phyloP scores from a whole-genome alignment of 192 early-diverging fungal genomes.

The Chytriomyces hyalinus region DNA sequence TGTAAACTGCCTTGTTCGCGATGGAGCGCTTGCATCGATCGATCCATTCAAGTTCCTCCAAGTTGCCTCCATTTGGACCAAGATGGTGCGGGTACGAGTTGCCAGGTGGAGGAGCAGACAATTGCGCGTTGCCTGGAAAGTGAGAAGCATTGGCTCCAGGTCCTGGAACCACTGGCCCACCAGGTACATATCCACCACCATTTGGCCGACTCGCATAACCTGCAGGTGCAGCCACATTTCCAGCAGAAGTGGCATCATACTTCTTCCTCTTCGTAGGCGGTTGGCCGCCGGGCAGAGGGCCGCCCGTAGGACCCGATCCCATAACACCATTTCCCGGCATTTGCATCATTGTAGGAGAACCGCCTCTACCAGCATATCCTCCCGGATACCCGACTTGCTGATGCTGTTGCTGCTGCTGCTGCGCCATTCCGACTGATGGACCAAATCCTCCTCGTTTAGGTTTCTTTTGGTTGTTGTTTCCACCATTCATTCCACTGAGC shows the following conservation, averaged over 20 bases:
- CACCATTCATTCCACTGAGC: not conserved
- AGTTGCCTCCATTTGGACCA: slow-evolving; percentile 27
- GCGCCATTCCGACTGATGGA: not conserved
- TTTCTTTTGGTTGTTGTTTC: not conserved
- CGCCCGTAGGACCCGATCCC: too few relatives aligned
- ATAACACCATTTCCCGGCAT: too few relatives aligned
- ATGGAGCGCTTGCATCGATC: slow-evolving; percentile 88
- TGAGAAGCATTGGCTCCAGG: not conserved
- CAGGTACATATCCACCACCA: slow-evolving; percentile 24
- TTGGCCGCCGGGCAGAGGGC: too few relatives aligned
- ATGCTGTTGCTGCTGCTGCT: not conserved
- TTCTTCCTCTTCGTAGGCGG: slow-evolving; percentile 43
- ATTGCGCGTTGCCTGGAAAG: slow-evolving; percentile 26
- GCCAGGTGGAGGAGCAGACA: not conserved
- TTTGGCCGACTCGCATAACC: too few relatives aligned
- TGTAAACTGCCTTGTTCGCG: slow-evolving; percentile 85
- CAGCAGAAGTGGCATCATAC: slow-evolving; percentile 13
- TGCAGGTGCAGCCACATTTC: not conserved
- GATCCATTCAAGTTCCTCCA: slow-evolving; percentile 93
- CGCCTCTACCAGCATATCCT: not conserved
- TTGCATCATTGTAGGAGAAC: not conserved
- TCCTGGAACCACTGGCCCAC: slow-evolving; percentile 15
- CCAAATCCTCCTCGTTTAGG: not conserved
- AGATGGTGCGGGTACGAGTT: not conserved
- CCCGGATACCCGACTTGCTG: not conserved